A percentile compares a stretch with the other conserved stretches of the same genome.
Conservation (phyloP, 2,329 filamentous ascomycete species). For the Neurospora sp. region DNA sequence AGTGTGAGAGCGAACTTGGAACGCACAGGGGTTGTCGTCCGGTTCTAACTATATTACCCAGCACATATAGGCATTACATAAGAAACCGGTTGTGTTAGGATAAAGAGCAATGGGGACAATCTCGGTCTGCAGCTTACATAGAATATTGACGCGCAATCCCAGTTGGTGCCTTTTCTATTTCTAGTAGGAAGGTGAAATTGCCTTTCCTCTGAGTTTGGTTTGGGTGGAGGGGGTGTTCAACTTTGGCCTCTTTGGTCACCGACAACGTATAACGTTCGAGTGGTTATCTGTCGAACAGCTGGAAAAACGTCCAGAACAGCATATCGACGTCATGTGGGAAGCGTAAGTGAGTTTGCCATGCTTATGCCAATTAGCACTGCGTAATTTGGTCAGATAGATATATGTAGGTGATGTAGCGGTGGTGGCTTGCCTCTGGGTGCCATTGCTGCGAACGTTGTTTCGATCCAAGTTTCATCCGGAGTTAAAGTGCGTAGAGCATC, state of each 20-base stretch:
- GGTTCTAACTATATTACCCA: slow-evolving; percentile 26
- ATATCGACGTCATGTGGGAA: background rate
- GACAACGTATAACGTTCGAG: background rate
- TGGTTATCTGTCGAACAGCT: background rate
- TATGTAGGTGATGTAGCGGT: background rate
- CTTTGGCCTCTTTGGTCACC: background rate
- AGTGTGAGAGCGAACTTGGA: slow-evolving; percentile 9
- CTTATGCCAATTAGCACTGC: background rate
- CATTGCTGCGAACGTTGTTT: background rate
- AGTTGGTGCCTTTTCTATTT: background rate
- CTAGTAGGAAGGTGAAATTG: background rate
- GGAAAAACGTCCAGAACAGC: background rate
- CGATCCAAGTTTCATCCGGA: background rate
- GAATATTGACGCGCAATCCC: slow-evolving; percentile 16
- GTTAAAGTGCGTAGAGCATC: background rate
- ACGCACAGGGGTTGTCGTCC: slow-evolving; percentile 14
- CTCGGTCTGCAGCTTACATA: slow-evolving; percentile 24
- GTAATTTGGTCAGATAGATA: background rate
- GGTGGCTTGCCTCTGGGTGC: background rate
- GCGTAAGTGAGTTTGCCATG: background rate
- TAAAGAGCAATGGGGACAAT: slow-evolving; percentile 24
- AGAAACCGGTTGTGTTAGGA: slow-evolving; percentile 20
- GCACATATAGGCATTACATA: slow-evolving; percentile 27
- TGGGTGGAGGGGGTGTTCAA: background rate
- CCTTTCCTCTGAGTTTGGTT: background rate